Percentiles rank a stretch among this genome's conserved stretches.
phyloP scores from a whole-genome alignment of 1,139 yeast species.

The Suzukiozyma palmioleophila region DNA sequence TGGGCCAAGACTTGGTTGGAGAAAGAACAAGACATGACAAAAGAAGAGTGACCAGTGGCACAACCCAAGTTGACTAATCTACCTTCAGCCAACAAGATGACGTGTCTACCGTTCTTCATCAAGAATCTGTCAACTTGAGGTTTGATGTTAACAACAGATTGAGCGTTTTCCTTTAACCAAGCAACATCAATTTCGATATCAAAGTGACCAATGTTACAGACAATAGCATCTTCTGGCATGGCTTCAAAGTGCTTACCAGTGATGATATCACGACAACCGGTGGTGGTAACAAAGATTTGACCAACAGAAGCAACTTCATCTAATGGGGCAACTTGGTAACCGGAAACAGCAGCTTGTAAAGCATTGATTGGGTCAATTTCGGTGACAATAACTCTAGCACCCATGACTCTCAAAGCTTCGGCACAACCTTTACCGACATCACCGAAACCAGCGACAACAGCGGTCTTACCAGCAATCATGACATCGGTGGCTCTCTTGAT shows the following conservation, averaged over 20 bases:
- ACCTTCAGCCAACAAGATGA: slow-evolving; percentile 98
- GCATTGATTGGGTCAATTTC: slow-evolving; percentile 99
- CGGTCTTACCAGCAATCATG: slow-evolving; percentile 99
- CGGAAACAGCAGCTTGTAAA: slow-evolving; percentile 98
- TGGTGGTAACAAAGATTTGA: slow-evolving; percentile 98
- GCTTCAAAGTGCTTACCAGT: slow-evolving; percentile 79
- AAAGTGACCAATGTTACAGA: slow-evolving; percentile 99
- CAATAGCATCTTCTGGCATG: slow-evolving; percentile 99
- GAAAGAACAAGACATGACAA: slow-evolving; percentile 99
- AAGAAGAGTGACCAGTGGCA: slow-evolving; percentile 99
- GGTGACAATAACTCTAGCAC: slow-evolving; percentile 97
- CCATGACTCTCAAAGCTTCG: slow-evolving; percentile 98
- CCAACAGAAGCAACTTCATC: slow-evolving; percentile 91
- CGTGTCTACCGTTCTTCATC: slow-evolving; percentile 86
- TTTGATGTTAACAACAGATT: slow-evolving; percentile 90
- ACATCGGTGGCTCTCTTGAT: slow-evolving; percentile 99
- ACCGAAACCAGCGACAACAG: slow-evolving; percentile 99
- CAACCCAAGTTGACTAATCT: slow-evolving; percentile 99
- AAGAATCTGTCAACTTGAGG: slow-evolving; percentile 99
- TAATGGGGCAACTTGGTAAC: slow-evolving; percentile 96
- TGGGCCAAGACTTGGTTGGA: slow-evolving; percentile 99
- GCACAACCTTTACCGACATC: slow-evolving; percentile 99
- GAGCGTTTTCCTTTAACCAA: slow-evolving; percentile 91
- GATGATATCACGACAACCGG: slow-evolving; percentile 99
- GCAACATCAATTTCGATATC: slow-evolving; percentile 99